These are phyloP conservation scores for Suillus placidus DNA, from an alignment of 768 basidiomycete species.

Conservation along the genomic window DNA sequence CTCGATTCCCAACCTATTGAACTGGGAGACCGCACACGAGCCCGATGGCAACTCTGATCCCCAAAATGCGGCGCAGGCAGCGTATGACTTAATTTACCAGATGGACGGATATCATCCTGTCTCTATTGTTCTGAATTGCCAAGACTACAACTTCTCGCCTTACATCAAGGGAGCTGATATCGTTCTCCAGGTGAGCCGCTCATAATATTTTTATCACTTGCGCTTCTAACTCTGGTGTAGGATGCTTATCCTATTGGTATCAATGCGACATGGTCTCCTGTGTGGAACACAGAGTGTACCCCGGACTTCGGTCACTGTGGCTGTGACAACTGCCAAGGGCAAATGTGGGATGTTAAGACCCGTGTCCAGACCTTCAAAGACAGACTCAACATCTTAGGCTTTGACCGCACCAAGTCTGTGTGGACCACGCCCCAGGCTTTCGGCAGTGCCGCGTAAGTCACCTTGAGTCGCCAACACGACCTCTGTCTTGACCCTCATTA, in stretches of 20 bases:
- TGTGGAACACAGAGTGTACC: slow-evolving; percentile 65
- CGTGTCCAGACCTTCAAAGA: slow-evolving; percentile 68
- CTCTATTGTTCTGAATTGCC: slow-evolving; percentile 56
- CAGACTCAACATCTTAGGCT: slow-evolving; percentile 61
- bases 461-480: background rate
- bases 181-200: slow-evolving; percentile 63
- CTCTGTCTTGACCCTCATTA: slow-evolving; percentile 1
- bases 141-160: slow-evolving; percentile 63
- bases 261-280: slow-evolving; percentile 62
- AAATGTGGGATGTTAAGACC: slow-evolving; percentile 62
- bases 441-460: slow-evolving; percentile 45
- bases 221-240: slow-evolving; percentile 7
- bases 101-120: slow-evolving; percentile 63
- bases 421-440: slow-evolving; percentile 84
- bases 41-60: slow-evolving; percentile 72
- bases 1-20: slow-evolving; percentile 63
- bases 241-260: slow-evolving; percentile 45
- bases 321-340: slow-evolving; percentile 67
- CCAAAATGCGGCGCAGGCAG: slow-evolving; percentile 49
- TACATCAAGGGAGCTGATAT: slow-evolving; percentile 70
- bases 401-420: slow-evolving; percentile 64
- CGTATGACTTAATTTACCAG: slow-evolving; percentile 50
- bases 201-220: slow-evolving; percentile 32
- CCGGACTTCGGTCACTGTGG: slow-evolving; percentile 74
- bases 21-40: slow-evolving; percentile 77